Conservation (phyloP, 768 basidiomycete species). For the Lactifluus subvellereus region DNA sequence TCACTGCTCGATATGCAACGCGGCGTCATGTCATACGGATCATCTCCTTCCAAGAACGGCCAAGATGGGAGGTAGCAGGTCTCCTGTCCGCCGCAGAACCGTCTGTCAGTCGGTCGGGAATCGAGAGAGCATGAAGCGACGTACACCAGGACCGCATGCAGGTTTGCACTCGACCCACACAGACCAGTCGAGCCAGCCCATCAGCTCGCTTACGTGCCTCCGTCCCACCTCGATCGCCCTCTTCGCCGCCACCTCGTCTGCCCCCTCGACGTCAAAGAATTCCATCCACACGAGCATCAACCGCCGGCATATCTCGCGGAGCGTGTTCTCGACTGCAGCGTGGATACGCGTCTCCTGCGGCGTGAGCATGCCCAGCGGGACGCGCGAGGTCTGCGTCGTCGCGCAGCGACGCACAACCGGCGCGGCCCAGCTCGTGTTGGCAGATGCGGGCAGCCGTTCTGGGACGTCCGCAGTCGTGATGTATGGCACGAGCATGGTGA, state of each 20-base stretch:
- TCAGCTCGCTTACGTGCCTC: slow-evolving; percentile 15
- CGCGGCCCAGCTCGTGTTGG: slow-evolving; percentile 15
- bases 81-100: slow-evolving; percentile 2
- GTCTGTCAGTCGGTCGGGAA: not conserved
- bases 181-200: slow-evolving; percentile 26
- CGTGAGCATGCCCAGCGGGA: slow-evolving; percentile 16
- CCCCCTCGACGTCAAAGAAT: slow-evolving; percentile 24
- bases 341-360: slow-evolving; percentile 18
- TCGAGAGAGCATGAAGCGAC: not conserved
- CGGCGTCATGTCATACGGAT: slow-evolving; percentile 19
- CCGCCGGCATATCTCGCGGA: slow-evolving; percentile 24
- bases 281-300: slow-evolving; percentile 18
- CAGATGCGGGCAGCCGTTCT: not conserved
- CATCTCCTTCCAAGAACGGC: slow-evolving; percentile 15
- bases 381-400: slow-evolving; percentile 17
- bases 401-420: slow-evolving; percentile 21
- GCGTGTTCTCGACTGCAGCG: slow-evolving; percentile 18
- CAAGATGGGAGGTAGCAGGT: slow-evolving; percentile 23
- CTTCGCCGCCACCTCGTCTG: not conserved
- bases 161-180: slow-evolving; percentile 22
- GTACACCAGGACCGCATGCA: slow-evolving; percentile 18
- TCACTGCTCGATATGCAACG: slow-evolving; percentile 9
- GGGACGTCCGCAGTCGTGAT: slow-evolving; percentile 23
- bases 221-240: not conserved
- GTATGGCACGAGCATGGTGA: slow-evolving; percentile 30